Percentiles rank a stretch among this genome's conserved stretches.
phyloP scores from a whole-genome alignment of 73 alveolate genomes.

The Stentor roeselii region DNA sequence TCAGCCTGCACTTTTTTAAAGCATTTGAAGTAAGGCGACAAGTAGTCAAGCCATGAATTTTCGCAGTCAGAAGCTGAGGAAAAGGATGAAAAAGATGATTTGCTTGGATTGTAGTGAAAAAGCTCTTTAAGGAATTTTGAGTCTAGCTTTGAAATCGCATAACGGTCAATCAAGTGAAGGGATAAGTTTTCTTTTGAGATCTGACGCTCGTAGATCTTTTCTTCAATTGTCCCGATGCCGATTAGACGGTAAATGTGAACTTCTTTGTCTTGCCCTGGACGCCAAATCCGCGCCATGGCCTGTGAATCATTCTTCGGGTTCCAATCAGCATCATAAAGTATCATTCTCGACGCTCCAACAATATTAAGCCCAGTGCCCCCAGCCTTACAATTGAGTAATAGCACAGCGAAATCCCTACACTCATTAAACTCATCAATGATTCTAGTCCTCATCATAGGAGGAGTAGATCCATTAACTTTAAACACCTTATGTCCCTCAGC shows the following conservation, averaged over 20 bases:
- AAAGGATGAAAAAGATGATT: background rate
- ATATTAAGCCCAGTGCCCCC: constrained; percentile 81
- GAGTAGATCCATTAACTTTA: constrained; percentile 45
- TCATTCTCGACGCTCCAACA: constrained; percentile 68
- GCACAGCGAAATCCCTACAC: constrained; percentile 30
- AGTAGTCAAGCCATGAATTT: background rate
- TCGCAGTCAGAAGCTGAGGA: background rate
- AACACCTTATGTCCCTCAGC: constrained; percentile 17
- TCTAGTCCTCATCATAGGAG: constrained; percentile 21
- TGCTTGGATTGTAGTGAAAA: background rate
- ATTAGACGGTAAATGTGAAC: constrained; percentile 85
- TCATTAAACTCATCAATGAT: constrained; percentile 37
- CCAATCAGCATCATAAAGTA: constrained; percentile 70
- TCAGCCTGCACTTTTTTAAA: background rate
- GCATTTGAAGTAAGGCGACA: background rate
- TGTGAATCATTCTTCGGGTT: constrained; percentile 87
- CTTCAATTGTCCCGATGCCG: constrained; percentile 83
- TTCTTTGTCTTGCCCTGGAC: constrained; percentile 86
- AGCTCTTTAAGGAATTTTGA: constrained; percentile 15
- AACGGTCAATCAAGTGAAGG: constrained; percentile 35
- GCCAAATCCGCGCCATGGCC: constrained; percentile 85
- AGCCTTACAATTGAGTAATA: constrained; percentile 67
- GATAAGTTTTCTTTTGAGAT: constrained; percentile 40
- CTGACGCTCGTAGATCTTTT: constrained; percentile 74
- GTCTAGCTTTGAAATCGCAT: background rate